Evolutionary conservation across 352 stramenopile genomes (phyloP).

Genomic region (Globisporangium echinulatum): DNA sequence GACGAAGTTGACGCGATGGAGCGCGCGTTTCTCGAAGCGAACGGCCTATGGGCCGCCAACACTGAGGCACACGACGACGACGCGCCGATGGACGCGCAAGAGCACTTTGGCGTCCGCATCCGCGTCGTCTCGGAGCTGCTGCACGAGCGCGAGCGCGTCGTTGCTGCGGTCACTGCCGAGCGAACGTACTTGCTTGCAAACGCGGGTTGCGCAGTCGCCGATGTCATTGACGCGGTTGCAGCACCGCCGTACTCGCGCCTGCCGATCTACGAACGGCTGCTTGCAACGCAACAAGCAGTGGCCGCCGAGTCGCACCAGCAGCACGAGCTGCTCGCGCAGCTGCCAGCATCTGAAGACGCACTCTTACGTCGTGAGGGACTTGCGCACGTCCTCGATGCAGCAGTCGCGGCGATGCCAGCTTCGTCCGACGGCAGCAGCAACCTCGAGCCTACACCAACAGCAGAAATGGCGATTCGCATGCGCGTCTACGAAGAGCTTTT

Average conservation of each 20-base stretch:
- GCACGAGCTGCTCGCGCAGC: slow-evolving; percentile 11
- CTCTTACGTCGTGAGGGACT: slow-evolving; percentile 4
- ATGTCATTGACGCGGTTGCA: background rate
- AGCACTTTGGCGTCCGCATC: slow-evolving; percentile 13
- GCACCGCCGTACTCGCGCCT: slow-evolving; percentile 12
- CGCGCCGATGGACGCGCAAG: slow-evolving; percentile 8
- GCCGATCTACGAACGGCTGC: slow-evolving; percentile 5
- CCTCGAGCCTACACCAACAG: background rate
- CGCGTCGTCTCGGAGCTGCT: slow-evolving; percentile 10
- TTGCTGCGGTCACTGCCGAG: background rate
- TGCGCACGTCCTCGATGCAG: background rate
- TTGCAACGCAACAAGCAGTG: slow-evolving; percentile 2
- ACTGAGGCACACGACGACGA: background rate
- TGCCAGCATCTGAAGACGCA: slow-evolving; percentile 14
- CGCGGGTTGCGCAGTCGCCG: background rate
- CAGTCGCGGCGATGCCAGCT: background rate
- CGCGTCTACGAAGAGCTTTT: slow-evolving; percentile 11
- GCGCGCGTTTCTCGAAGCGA: slow-evolving; percentile 8
- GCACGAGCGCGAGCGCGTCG: background rate
- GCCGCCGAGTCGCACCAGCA: slow-evolving; percentile 1
- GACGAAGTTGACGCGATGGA: slow-evolving; percentile 9
- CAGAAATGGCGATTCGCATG: background rate
- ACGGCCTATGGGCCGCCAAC: slow-evolving; percentile 1
- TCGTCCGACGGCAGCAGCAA: background rate
- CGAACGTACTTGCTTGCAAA: slow-evolving; percentile 5